Conservation (phyloP, 2,329 filamentous ascomycete genomes). For the Fusarium anguioides region DNA sequence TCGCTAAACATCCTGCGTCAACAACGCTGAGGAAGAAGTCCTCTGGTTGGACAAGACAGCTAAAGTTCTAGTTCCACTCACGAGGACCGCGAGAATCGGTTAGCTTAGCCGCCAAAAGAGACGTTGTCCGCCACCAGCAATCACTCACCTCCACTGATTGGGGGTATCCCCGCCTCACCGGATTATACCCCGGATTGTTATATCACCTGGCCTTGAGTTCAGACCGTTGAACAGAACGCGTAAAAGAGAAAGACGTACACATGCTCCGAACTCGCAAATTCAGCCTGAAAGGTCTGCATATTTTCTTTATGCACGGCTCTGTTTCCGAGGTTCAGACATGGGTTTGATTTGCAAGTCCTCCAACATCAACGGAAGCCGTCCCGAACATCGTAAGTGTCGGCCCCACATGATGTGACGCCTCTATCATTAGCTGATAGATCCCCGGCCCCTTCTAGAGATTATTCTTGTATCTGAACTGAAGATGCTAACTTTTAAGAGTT, state of each 20-base stretch:
- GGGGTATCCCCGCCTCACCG: conserved; percentile 14
- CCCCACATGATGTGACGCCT: not conserved
- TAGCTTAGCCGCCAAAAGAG: conserved; percentile 28
- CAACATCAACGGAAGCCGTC: conserved; percentile 1
- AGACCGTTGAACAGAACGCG: too few species aligned
- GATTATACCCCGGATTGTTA: conserved; percentile 14
- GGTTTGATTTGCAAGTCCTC: too few species aligned
- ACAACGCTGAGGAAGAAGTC: not conserved
- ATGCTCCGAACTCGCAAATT: too few species aligned
- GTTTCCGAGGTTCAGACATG: not conserved
- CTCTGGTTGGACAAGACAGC: conserved; percentile 7
- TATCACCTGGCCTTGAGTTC: conserved; percentile 12
- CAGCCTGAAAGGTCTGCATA: too few species aligned
- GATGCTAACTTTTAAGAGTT: too few species aligned
- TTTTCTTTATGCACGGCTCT: not conserved
- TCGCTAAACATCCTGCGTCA: not conserved
- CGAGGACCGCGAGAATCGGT: conserved; percentile 2
- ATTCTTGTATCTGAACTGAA: too few species aligned
- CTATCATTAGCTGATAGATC: too few species aligned
- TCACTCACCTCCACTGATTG: not conserved
- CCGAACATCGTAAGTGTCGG: not conserved
- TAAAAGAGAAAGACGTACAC: too few species aligned
- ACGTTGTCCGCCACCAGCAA: not conserved
- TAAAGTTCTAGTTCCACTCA: conserved; percentile 13
- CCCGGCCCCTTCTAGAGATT: too few species aligned